Evolutionary conservation across 768 basidiomycete genomes (phyloP).

Genomic region (Leccinum olivaceopallidum): DNA sequence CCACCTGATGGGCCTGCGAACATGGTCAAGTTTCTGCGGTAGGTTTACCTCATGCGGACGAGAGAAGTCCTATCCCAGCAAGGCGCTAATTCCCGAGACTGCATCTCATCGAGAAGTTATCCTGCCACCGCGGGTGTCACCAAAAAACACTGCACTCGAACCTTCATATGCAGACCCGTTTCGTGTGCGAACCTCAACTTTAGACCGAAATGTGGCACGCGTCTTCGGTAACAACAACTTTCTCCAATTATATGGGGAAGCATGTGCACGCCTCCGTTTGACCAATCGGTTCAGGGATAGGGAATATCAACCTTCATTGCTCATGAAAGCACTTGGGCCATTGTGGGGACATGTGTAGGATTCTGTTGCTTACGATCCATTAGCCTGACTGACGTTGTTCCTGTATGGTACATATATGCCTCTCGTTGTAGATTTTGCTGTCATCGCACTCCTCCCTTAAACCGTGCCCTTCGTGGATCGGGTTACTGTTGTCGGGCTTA

Average conservation of each 20-base stretch:
- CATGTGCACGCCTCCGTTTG: constrained; percentile 41
- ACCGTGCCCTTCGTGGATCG: no score
- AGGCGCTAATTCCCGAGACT: no score
- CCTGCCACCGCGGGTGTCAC: neutral
- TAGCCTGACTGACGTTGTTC: no score
- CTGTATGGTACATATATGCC: no score
- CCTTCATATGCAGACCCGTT: neutral
- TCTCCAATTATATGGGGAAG: constrained; percentile 44
- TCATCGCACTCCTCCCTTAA: no score
- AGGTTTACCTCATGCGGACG: no score
- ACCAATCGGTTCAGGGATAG: constrained; percentile 33
- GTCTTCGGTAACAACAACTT: constrained; percentile 30
- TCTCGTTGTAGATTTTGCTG: no score
- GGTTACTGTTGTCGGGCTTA: no score
- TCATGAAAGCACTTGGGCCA: constrained; percentile 18
- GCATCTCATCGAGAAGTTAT: neutral
- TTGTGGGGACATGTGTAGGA: constrained; percentile 16
- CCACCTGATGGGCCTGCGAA: no score
- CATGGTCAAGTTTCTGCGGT: no score
- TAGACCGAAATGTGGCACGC: neutral
- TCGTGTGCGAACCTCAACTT: neutral
- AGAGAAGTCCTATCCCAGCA: no score
- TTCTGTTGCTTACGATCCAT: no score
- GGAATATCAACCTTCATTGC: constrained; percentile 31
- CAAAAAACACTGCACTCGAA: neutral